Base-by-base conservation (phyloP, 139 green algal genomes). In the Chlorella ohadii region DNA sequence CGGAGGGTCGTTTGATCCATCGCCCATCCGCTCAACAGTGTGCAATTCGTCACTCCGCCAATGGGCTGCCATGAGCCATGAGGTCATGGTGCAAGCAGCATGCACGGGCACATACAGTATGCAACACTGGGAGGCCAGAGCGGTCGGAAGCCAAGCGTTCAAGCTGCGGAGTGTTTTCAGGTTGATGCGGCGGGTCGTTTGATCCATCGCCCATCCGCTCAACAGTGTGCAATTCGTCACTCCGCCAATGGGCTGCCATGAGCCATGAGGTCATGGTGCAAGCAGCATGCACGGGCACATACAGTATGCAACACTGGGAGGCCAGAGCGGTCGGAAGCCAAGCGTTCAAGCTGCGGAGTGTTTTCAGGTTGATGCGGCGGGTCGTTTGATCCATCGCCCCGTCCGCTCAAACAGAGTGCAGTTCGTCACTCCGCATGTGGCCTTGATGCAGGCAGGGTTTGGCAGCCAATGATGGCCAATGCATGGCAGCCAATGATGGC, bases 141-240 rank as follows among this genome's bases (percentile, higher is more conserved):
- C 65, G 56, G 78, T 88, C 79, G 51, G 85, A 88, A 88, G 85
- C 85, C 85, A 88, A 88, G 85, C 85, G 85, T 88, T 88, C 85
- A 88, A 59, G 51, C 51, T 59, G 51, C 15, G 51, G 15, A 23
- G 51, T 22, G 15, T 74, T 88, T 88, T 88, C 84, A 88, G 51
- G 12, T 23, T 59, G 51, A 22, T 59, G 51, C 51, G 22, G 51
- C 51, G 55, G 68, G 72, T 23, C 47, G 85, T 81, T 88, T 88
- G 85, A 88, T 88, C 85, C 33, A 70, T 38, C 51, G 41, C 79
- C 78, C 73, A 20, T 16, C 79, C 39, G 59, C 76, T 82, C 76
- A 82, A 82, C 15, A 19, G 25, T 61, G 25, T 72, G 76, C 55
- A 81, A 67, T 63, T 83, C 84, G 65, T 88, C 84, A 88, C 47